Percentiles rank a stretch among this genome's conserved stretches.
These are phyloP conservation scores for Dryas alaskensis DNA, from an alignment of 306 rosid species.

Conservation along the genomic window DNA sequence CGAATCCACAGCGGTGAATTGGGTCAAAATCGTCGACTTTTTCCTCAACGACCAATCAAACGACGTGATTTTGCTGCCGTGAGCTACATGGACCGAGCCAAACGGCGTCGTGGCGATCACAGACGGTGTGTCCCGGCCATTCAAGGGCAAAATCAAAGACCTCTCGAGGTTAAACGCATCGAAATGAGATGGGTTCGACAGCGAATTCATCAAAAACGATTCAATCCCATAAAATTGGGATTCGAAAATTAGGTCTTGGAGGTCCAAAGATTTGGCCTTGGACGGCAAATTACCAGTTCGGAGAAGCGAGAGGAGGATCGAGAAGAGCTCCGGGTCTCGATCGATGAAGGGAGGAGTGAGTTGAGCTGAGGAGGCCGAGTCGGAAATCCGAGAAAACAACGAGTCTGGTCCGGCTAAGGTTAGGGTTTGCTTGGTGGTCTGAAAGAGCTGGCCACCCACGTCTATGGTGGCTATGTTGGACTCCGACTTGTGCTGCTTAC, in stretches of 20 bases:
- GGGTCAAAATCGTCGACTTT: slow-evolving; percentile 74
- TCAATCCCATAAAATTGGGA: slow-evolving; percentile 80
- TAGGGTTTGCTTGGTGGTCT: slow-evolving; percentile 85
- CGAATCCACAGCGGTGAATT: slow-evolving; percentile 82
- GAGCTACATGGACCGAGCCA: slow-evolving; percentile 78
- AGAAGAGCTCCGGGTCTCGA: slow-evolving; percentile 85
- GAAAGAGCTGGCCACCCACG: slow-evolving; percentile 80
- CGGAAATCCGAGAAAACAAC: slow-evolving; percentile 49
- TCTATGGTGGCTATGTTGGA: slow-evolving; percentile 68
- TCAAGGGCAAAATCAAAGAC: slow-evolving; percentile 50
- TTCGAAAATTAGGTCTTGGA: slow-evolving; percentile 72
- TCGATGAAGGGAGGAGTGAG: slow-evolving; percentile 54
- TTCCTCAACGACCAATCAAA: slow-evolving; percentile 87
- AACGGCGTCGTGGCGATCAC: slow-evolving; percentile 58
- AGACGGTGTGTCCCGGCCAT: slow-evolving; percentile 79
- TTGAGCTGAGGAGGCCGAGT: slow-evolving; percentile 3
- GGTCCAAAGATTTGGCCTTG: slow-evolving; percentile 62
- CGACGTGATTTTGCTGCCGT: slow-evolving; percentile 86
- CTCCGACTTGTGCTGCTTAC: slow-evolving; percentile 27
- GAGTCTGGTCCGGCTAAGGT: slow-evolving; percentile 58
- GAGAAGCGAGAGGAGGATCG: slow-evolving; percentile 81
- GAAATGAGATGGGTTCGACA: slow-evolving; percentile 73
- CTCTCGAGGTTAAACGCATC: slow-evolving; percentile 84
- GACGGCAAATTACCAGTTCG: slow-evolving; percentile 86
- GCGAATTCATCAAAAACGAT: slow-evolving; percentile 49